Conservation (phyloP, 2,329 filamentous ascomycete genomes). For the Capronia coronata region DNA sequence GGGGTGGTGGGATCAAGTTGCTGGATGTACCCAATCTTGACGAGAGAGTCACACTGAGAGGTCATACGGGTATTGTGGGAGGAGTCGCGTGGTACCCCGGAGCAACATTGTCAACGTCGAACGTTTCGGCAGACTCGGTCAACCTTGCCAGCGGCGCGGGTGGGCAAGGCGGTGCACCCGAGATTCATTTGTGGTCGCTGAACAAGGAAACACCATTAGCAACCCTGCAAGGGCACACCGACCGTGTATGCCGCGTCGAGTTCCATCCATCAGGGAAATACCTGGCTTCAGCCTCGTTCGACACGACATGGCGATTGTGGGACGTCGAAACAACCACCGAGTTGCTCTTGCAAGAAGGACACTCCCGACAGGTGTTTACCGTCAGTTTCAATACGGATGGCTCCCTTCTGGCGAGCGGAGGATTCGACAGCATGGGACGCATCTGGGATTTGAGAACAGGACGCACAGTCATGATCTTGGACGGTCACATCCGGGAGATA, state of each 20-base stretch:
- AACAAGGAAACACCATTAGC: constrained; percentile 76
- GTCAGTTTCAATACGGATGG: constrained; percentile 88
- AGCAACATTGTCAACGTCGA: constrained; percentile 64
- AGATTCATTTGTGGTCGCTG: constrained; percentile 85
- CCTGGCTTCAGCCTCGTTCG: constrained; percentile 86
- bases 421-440: constrained; percentile 85
- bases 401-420: constrained; percentile 83
- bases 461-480: constrained; percentile 89
- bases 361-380: constrained; percentile 86
- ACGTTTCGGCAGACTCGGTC: constrained; percentile 63
- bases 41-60: constrained; percentile 67
- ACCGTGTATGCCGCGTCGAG: constrained; percentile 83
- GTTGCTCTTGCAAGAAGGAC: constrained; percentile 83
- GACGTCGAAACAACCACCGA: constrained; percentile 81
- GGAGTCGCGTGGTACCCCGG: constrained; percentile 87
- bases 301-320: constrained; percentile 96
- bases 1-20: constrained; percentile 82
- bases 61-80: constrained; percentile 82
- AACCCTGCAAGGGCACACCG: constrained; percentile 74
- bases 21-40: constrained; percentile 77
- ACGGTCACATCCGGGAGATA: constrained; percentile 88
- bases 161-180: constrained; percentile 65
- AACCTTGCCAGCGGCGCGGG: constrained; percentile 72
- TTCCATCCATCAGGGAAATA: constrained; percentile 90
- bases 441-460: constrained; percentile 94